These are phyloP conservation scores for Phaseolus coccineus DNA, from an alignment of 331 rosid genomes.

Conservation along the genomic window DNA sequence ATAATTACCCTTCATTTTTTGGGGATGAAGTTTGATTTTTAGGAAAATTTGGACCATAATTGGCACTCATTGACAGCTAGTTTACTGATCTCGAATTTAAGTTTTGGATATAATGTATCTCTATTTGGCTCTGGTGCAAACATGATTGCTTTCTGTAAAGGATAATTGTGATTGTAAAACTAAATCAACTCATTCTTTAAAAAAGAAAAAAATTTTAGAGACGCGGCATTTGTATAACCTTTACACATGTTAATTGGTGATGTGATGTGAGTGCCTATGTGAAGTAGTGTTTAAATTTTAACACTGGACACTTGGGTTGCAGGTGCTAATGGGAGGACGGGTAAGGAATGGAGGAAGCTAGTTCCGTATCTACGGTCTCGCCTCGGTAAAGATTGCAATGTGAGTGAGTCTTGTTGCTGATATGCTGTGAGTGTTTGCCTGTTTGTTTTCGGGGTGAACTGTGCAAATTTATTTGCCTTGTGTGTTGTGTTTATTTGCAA, in stretches of 20 bases:
- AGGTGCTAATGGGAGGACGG: conserved; percentile 95
- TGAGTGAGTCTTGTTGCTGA: conserved; percentile 48
- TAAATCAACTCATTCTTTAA: neutral
- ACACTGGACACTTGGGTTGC: conserved; percentile 41
- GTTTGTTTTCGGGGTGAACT: neutral
- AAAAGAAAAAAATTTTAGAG: neutral
- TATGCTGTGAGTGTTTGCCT: neutral
- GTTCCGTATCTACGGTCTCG: conserved; percentile 88
- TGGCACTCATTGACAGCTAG: neutral
- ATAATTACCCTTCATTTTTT: neutral
- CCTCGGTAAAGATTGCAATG: conserved; percentile 77
- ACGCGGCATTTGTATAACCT: neutral
- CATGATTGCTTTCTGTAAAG: neutral
- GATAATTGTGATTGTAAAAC: neutral
- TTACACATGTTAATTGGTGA: conserved; percentile 15
- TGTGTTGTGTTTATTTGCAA: conserved; percentile 9
- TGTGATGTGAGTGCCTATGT: conserved; percentile 15
- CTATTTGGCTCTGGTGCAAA: neutral
- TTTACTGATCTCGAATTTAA: neutral
- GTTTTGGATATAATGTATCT: neutral
- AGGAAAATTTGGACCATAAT: neutral
- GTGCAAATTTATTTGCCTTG: conserved; percentile 37
- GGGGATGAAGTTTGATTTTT: conserved; percentile 23
- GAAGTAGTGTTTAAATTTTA: conserved; percentile 11
- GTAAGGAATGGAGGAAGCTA: conserved; percentile 87